Evolutionary conservation across 345 rosid species (phyloP).

Genomic region (Salix viminalis): DNA sequence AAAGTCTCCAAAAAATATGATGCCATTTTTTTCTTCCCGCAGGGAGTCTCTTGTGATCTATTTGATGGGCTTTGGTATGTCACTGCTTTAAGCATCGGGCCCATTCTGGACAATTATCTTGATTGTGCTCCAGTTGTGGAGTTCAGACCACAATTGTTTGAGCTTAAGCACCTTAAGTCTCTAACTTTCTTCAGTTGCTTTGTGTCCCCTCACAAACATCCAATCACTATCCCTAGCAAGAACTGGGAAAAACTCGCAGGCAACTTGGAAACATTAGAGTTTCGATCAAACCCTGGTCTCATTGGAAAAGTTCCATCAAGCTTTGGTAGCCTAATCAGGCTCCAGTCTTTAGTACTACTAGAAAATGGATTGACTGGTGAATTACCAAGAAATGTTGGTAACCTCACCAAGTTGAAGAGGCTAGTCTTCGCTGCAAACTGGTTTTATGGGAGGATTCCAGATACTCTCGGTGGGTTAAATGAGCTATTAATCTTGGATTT

Average conservation of each 20-base stretch:
- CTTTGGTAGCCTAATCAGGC: constrained; percentile 51
- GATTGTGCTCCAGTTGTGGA: constrained; percentile 46
- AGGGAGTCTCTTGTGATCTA: constrained; percentile 92
- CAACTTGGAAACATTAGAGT: constrained; percentile 61
- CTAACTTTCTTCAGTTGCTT: constrained; percentile 70
- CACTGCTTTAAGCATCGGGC: constrained; percentile 70
- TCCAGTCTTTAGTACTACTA: constrained; percentile 69
- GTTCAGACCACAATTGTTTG: constrained; percentile 59
- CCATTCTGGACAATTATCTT: constrained; percentile 65
- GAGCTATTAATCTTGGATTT: constrained; percentile 70
- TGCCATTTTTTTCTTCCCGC: constrained; percentile 13
- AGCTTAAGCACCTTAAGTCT: constrained; percentile 72
- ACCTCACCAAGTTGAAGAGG: constrained; percentile 52
- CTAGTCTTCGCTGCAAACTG: constrained; percentile 66
- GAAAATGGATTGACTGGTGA: constrained; percentile 63
- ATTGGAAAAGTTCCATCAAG: constrained; percentile 55
- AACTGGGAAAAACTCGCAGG: constrained; percentile 56
- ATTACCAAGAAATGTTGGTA: constrained; percentile 47
- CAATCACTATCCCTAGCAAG: constrained; percentile 32
- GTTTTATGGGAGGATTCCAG: constrained; percentile 59
- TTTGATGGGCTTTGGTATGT: constrained; percentile 74
- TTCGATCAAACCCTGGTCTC: constrained; percentile 76
- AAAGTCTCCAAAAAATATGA: neutral
- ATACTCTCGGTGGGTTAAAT: constrained; percentile 38
- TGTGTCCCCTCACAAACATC: constrained; percentile 37